Conservation (phyloP, 2,329 filamentous ascomycete genomes). For the Aureobasidium sp. region DNA sequence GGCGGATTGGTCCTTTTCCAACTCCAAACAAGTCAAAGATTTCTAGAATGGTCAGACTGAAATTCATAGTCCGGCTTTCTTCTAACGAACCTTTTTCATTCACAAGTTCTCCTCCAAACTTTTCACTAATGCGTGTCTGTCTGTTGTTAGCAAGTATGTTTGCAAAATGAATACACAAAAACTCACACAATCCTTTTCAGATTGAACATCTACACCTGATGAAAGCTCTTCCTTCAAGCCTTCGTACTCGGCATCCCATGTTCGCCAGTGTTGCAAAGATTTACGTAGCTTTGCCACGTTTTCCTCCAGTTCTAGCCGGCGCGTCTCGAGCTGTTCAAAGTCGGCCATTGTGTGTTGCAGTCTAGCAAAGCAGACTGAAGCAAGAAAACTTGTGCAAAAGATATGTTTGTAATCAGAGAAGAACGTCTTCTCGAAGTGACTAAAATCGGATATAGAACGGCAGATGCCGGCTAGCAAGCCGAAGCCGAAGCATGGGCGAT, state of each 20-base stretch:
- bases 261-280: conserved; percentile 79
- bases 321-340: conserved; percentile 27
- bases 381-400: not conserved
- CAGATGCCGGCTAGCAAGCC: not conserved
- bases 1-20: conserved; percentile 40
- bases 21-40: conserved; percentile 48
- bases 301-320: conserved; percentile 67
- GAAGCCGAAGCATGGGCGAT: not conserved
- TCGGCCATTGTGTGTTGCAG: not conserved
- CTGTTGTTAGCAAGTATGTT: conserved; percentile 13
- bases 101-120: conserved; percentile 58
- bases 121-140: conserved; percentile 42
- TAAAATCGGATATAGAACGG: not conserved
- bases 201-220: conserved; percentile 43
- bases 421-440: conserved; percentile 3
- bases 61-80: not conserved
- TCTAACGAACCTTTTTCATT: conserved; percentile 41
- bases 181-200: conserved; percentile 39
- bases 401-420: conserved; percentile 8
- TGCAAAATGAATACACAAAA: not conserved
- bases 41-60: conserved; percentile 32
- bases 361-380: not conserved
- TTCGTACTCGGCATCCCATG: conserved; percentile 88
- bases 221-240: conserved; percentile 76
- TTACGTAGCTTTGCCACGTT: conserved; percentile 67